These are phyloP conservation scores for Daphne laureola DNA, from an alignment of 441 rosid genomes.

Conservation along the genomic window DNA sequence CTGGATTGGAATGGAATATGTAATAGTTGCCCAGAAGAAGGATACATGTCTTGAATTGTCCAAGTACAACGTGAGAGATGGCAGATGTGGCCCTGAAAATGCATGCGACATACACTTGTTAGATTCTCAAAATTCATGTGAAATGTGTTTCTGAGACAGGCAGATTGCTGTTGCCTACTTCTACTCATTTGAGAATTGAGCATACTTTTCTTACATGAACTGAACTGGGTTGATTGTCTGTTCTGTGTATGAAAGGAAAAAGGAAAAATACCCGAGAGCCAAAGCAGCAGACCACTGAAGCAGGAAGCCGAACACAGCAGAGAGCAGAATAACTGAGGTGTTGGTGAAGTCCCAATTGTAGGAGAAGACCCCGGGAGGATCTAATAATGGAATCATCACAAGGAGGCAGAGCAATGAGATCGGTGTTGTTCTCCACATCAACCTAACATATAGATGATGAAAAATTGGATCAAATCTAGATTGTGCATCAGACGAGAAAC, in stretches of 20 bases:
- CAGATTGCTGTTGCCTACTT: no score
- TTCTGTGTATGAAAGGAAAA: background rate
- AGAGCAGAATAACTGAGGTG: constrained; percentile 34
- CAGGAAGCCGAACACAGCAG: constrained; percentile 63
- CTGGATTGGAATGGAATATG: constrained; percentile 54
- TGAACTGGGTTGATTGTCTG: no score
- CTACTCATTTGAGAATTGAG: no score
- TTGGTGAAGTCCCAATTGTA: constrained; percentile 44
- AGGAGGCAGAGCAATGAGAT: constrained; percentile 57
- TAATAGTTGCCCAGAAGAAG: constrained; percentile 57
- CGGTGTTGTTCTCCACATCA: constrained; percentile 97
- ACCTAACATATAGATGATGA: constrained; percentile 26
- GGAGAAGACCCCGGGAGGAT: constrained; percentile 55
- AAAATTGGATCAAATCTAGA: background rate
- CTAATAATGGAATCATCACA: constrained; percentile 48
- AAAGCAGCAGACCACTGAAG: constrained; percentile 77
- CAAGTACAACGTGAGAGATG: constrained; percentile 58
- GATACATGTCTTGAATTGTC: constrained; percentile 69
- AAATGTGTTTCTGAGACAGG: no score
- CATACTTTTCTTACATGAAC: no score
- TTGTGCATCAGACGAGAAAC: background rate
- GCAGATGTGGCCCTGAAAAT: constrained; percentile 62
- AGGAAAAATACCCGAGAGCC: constrained; percentile 45
- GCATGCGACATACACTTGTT: background rate
- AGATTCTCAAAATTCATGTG: no score